phyloP scores from a whole-genome alignment of 768 basidiomycete species.

The Paxillus rubicundulus region DNA sequence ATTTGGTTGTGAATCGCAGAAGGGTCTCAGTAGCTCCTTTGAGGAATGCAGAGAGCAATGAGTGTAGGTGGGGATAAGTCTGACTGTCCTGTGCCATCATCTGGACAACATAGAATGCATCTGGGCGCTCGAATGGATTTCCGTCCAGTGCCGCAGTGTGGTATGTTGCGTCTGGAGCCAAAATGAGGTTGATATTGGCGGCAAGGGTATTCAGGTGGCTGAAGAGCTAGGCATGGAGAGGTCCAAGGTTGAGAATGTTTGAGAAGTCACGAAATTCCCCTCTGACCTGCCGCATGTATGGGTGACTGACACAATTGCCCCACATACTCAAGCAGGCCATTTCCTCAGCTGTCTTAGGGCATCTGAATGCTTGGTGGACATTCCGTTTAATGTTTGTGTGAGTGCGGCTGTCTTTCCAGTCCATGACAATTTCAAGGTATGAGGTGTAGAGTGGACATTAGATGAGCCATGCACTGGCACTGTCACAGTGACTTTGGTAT shows the following conservation, averaged over 20 bases:
- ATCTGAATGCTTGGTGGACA: constrained; percentile 24
- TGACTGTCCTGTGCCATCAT: constrained; percentile 27
- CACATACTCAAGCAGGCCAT: no score
- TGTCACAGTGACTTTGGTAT: no score
- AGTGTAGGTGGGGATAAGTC: constrained; percentile 29
- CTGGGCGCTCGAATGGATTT: constrained; percentile 20
- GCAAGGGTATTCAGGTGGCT: constrained; percentile 15
- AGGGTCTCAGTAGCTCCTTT: no score
- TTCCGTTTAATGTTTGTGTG: constrained; percentile 27
- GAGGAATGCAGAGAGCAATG: constrained; percentile 22
- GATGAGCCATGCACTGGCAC: no score
- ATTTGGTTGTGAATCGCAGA: no score
- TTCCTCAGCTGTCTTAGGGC: no score
- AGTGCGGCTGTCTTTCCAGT: neutral
- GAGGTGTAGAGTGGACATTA: no score
- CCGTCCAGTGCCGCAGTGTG: constrained; percentile 24
- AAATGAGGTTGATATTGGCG: constrained; percentile 18
- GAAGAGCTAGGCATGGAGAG: constrained; percentile 6
- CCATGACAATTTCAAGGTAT: no score
- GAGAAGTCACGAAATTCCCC: constrained; percentile 8
- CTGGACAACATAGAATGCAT: constrained; percentile 36
- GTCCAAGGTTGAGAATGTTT: constrained; percentile 29
- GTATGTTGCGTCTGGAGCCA: constrained; percentile 13
- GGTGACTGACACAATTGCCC: no score
- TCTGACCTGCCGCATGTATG: no score